phyloP scores from a whole-genome alignment of 225 moss, liverwort and hornwort genomes.

The Polytrichum commune region DNA sequence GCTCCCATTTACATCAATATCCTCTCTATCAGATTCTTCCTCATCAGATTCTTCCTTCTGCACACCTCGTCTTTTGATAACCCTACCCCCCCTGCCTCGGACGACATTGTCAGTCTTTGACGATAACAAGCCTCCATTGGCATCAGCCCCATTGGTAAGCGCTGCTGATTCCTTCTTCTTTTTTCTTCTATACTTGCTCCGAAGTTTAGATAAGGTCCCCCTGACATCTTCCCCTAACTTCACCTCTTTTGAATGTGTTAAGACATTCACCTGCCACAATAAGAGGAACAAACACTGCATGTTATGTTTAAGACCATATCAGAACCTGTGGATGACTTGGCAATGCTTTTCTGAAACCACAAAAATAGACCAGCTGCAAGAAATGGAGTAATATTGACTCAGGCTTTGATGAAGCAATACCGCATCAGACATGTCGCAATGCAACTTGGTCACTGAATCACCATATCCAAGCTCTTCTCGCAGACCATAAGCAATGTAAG shows the following conservation, averaged over 20 bases:
- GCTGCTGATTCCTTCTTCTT: conserved; percentile 20
- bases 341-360: neutral
- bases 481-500: conserved; percentile 71
- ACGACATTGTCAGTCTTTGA: too few species aligned
- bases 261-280: conserved; percentile 56
- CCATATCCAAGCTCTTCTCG: conserved; percentile 61
- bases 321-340: too few species aligned
- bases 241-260: conserved; percentile 50
- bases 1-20: conserved; percentile 17
- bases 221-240: conserved; percentile 1
- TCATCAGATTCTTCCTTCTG: neutral
- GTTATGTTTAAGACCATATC: too few species aligned
- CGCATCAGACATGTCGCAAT: conserved; percentile 83
- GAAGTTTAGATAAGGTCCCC: conserved; percentile 6
- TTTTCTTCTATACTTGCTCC: conserved; percentile 15
- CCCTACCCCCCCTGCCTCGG: neutral
- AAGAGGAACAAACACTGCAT: too few species aligned
- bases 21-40: conserved; percentile 14
- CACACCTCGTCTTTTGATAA: neutral
- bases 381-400: neutral
- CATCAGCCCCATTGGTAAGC: conserved; percentile 6
- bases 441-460: conserved; percentile 70
- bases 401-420: conserved; percentile 24
- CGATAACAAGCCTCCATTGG: neutral
- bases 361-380: neutral